Conservation (phyloP, 2,329 filamentous ascomycete species). For the Mycogone perniciosa region DNA sequence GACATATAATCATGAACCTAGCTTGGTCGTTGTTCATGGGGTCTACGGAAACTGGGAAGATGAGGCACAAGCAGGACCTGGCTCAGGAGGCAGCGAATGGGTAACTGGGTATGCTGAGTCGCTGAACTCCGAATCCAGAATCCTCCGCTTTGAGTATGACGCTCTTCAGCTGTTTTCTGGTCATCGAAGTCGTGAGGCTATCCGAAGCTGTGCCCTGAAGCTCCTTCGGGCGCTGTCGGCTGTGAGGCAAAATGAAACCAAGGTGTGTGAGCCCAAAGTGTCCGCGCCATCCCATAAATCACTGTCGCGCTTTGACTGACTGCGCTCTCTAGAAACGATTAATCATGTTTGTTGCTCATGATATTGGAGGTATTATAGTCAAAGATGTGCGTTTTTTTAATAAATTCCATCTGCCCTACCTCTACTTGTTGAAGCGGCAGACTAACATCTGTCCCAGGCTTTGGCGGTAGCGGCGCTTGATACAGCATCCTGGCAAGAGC, state of each 20-base stretch:
- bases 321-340: neutral
- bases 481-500: slow-evolving; percentile 4
- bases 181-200: slow-evolving; percentile 6
- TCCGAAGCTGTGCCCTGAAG: slow-evolving; percentile 7
- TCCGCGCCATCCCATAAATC: neutral
- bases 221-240: slow-evolving; percentile 3
- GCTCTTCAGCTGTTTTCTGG: slow-evolving; percentile 9
- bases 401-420: neutral
- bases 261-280: neutral
- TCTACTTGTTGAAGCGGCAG: no score
- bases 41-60: slow-evolving; percentile 6
- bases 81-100: slow-evolving; percentile 10
- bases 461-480: slow-evolving; percentile 4
- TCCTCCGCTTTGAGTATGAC: slow-evolving; percentile 8
- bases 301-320: neutral
- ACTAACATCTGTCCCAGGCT: neutral
- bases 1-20: neutral
- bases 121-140: neutral
- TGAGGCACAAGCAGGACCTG: neutral
- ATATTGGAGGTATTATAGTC: slow-evolving; percentile 11
- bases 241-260: neutral
- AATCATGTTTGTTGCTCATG: slow-evolving; percentile 9
- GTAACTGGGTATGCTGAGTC: neutral
- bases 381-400: slow-evolving; percentile 7
- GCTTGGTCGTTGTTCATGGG: slow-evolving; percentile 9